Percentiles rank a stretch among this genome's conserved stretches.
Evolutionary conservation across 768 basidiomycete species (phyloP).

Genomic region (Agrocybe pediades): DNA sequence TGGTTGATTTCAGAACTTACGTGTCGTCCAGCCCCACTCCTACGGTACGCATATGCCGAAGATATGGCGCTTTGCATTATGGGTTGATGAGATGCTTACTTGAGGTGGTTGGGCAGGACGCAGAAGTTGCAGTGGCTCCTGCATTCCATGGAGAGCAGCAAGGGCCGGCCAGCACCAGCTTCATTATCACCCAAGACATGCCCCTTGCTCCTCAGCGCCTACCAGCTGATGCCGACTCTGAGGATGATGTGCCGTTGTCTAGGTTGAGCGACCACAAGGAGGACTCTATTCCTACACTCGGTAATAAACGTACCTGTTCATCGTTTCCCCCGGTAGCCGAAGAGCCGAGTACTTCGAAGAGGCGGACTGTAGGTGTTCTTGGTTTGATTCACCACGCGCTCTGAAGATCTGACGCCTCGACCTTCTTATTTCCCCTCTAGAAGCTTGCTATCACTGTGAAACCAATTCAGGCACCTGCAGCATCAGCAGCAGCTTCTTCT

Average conservation of each 20-base stretch:
- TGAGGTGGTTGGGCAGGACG: not conserved
- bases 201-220: too few relatives aligned
- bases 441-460: not conserved
- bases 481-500: not conserved
- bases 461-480: not conserved
- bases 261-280: conserved; percentile 17
- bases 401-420: too few relatives aligned
- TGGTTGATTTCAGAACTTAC: conserved; percentile 42
- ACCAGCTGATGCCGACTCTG: conserved; percentile 19
- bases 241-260: conserved; percentile 26
- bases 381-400: not conserved
- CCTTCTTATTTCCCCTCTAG: not conserved
- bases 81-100: not conserved
- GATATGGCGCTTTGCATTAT: not conserved
- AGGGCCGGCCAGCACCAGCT: not conserved
- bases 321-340: conserved; percentile 10
- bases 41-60: too few relatives aligned
- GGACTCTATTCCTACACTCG: not conserved
- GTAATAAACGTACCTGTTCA: conserved; percentile 18
- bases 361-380: conserved; percentile 13
- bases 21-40: conserved; percentile 36
- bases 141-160: not conserved
- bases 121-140: not conserved
- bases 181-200: too few relatives aligned
- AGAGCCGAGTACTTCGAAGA: conserved; percentile 8